Conservation (phyloP, 1,284 basidiomycete genomes). For the Ceratobasidium papillatum region DNA sequence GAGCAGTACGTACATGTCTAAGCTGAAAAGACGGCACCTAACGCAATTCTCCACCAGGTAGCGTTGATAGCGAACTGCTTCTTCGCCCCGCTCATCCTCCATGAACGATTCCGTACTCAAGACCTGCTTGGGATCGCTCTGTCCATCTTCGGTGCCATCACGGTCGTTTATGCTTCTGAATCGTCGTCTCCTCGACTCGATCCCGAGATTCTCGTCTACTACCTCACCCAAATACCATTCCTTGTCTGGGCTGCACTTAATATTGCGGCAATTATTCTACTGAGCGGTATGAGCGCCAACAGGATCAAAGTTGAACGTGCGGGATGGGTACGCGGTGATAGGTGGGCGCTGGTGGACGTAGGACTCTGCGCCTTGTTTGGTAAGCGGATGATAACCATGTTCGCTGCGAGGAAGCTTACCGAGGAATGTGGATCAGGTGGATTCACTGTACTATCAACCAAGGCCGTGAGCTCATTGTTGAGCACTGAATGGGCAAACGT, state of each 20-base stretch:
- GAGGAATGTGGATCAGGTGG: slow-evolving; percentile 65
- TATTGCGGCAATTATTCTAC: slow-evolving; percentile 61
- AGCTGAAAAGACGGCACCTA: background rate
- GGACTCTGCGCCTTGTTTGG: slow-evolving; percentile 89
- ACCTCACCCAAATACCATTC: slow-evolving; percentile 77
- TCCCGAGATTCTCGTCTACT: slow-evolving; percentile 71
- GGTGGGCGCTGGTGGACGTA: slow-evolving; percentile 85
- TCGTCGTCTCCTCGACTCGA: slow-evolving; percentile 62
- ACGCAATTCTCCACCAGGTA: slow-evolving; percentile 59
- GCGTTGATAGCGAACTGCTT: slow-evolving; percentile 94
- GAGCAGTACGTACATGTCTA: slow-evolving; percentile 70
- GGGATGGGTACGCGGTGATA: slow-evolving; percentile 47
- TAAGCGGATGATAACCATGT: slow-evolving; percentile 49
- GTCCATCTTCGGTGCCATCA: slow-evolving; percentile 84
- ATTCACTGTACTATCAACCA: slow-evolving; percentile 94
- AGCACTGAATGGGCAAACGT: slow-evolving; percentile 78
- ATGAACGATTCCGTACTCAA: slow-evolving; percentile 76
- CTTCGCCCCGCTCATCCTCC: slow-evolving; percentile 89
- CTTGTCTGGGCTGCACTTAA: slow-evolving; percentile 76
- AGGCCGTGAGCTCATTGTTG: slow-evolving; percentile 87
- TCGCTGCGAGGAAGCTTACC: background rate
- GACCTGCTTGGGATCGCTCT: slow-evolving; percentile 90
- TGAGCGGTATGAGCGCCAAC: slow-evolving; percentile 50
- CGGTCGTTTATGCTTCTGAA: slow-evolving; percentile 87
- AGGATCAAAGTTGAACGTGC: slow-evolving; percentile 10